A percentile compares a stretch with the other conserved stretches of the same genome.
Conservation (phyloP, 2,329 filamentous ascomycete species). For the Periconia digitata region DNA sequence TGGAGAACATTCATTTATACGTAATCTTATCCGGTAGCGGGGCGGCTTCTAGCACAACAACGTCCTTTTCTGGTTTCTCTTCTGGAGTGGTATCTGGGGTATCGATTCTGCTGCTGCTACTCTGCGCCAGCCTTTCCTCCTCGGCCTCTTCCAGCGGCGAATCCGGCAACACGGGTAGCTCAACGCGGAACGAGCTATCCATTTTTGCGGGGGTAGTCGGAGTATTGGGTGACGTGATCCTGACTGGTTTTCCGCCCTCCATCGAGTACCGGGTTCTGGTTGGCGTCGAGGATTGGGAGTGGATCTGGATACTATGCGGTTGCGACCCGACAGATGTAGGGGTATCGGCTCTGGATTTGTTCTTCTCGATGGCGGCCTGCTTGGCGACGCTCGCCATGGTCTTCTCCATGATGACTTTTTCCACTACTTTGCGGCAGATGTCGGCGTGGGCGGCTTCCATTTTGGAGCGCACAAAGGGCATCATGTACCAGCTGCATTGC, state of each 20-base stretch:
- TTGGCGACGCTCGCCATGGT: slow-evolving; percentile 18
- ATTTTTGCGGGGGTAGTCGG: not conserved
- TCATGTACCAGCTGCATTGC: slow-evolving; percentile 36
- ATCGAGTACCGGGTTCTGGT: not conserved
- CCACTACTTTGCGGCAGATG: slow-evolving; percentile 36
- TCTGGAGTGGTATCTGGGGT: not conserved
- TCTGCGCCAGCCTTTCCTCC: not conserved
- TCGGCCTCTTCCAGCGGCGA: not conserved
- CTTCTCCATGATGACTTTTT: slow-evolving; percentile 31
- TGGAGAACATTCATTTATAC: slow-evolving; percentile 19
- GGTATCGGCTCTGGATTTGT: slow-evolving; percentile 11
- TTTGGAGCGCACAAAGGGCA: slow-evolving; percentile 38
- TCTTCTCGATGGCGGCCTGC: slow-evolving; percentile 22
- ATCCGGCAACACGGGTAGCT: not conserved
- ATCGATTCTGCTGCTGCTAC: not conserved
- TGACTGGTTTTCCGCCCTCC: not conserved
- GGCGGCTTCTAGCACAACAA: not conserved
- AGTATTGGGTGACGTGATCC: not conserved
- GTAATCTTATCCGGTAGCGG: slow-evolving; percentile 23
- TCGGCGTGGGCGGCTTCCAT: slow-evolving; percentile 37
- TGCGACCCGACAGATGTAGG: no score
- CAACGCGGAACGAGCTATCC: not conserved
- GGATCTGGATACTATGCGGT: slow-evolving; percentile 1
- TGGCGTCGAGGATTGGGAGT: not conserved
- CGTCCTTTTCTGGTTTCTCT: not conserved